A percentile compares a stretch with the other conserved stretches of the same genome.
Conservation (phyloP, 805 yeast species). For the Lipomyces spencermartinsiae region DNA sequence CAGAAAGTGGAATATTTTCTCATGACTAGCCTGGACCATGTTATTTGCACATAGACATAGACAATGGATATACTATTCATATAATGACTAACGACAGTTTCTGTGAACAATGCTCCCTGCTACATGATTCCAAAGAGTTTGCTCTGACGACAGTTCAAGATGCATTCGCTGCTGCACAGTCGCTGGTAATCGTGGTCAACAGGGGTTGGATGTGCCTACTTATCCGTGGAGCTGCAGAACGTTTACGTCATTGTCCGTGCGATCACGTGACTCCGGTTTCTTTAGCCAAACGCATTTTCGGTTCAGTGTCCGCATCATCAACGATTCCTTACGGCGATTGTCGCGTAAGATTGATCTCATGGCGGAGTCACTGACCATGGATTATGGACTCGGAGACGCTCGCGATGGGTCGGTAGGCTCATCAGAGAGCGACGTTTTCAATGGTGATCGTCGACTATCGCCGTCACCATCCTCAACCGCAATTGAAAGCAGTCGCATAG, state of each 20-base stretch:
- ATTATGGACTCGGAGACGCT: background rate
- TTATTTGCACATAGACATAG: background rate
- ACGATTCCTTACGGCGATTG: background rate
- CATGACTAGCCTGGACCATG: background rate
- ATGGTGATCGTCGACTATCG: background rate
- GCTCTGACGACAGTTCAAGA: no score
- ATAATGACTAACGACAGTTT: no score
- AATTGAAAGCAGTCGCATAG: background rate
- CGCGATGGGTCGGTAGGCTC: background rate
- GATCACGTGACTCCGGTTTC: no score
- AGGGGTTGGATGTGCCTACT: no score
- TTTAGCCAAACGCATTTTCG: no score
- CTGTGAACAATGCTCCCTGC: no score
- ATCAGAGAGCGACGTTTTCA: background rate
- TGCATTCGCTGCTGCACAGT: no score
- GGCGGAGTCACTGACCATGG: background rate
- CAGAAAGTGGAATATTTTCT: conserved; percentile 3
- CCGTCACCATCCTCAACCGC: background rate
- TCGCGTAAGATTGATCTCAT: background rate
- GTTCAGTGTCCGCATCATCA: no score
- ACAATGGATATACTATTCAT: background rate
- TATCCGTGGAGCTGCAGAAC: no score
- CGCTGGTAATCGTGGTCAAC: no score
- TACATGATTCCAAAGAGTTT: no score
- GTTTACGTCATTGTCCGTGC: no score